Evolutionary conservation across 805 yeast genomes (phyloP).

Genomic region (Teunomyces panamensis): DNA sequence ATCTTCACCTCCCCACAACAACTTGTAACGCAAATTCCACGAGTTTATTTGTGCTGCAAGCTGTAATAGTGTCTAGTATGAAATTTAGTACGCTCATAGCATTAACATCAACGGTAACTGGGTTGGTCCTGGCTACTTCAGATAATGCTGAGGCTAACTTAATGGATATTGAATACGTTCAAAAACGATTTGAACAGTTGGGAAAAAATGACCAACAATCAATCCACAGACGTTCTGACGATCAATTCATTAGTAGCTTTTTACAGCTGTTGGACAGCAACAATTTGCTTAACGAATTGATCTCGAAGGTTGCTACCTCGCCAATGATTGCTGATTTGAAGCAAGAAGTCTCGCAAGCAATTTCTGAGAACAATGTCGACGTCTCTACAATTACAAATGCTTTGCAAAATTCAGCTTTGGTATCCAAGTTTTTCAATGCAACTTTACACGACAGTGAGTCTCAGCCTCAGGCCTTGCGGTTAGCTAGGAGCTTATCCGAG

Average conservation of each 20-base stretch:
- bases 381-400: slow-evolving; percentile 12
- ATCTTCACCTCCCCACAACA: background rate
- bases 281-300: slow-evolving; percentile 13
- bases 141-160: background rate
- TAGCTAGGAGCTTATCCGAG: slow-evolving; percentile 15
- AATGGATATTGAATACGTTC: background rate
- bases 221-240: background rate
- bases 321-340: slow-evolving; percentile 12
- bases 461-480: slow-evolving; percentile 10
- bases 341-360: slow-evolving; percentile 12
- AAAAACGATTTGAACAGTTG: slow-evolving; percentile 14
- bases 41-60: background rate
- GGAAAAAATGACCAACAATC: slow-evolving; percentile 8
- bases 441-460: slow-evolving; percentile 15
- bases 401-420: slow-evolving; percentile 13
- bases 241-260: background rate
- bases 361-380: slow-evolving; percentile 13
- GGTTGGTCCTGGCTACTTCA: slow-evolving; percentile 24
- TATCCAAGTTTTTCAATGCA: slow-evolving; percentile 14
- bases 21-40: background rate
- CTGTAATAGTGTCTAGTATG: slow-evolving; percentile 11
- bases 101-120: slow-evolving; percentile 14
- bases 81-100: slow-evolving; percentile 17
- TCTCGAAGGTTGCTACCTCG: slow-evolving; percentile 14
- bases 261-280: slow-evolving; percentile 15